Evolutionary conservation across 106 monocot genomes (phyloP).

Genomic region (Chionographis japonica): DNA sequence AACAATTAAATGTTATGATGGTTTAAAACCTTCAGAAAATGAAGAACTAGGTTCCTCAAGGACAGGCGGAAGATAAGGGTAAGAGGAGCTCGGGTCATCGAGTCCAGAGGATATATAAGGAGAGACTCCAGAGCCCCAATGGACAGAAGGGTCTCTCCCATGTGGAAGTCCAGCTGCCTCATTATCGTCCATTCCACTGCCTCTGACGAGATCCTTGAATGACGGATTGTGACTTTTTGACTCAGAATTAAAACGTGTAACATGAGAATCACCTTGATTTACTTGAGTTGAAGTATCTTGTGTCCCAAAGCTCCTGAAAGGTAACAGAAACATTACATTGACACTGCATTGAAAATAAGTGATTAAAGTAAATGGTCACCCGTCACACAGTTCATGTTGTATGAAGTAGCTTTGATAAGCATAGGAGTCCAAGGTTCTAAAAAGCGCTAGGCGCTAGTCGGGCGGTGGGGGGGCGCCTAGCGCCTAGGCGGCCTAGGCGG

Average conservation of each 20-base stretch:
- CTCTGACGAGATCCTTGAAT: slow-evolving; percentile 43
- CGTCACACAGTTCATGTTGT: no score
- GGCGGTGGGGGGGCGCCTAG: no score
- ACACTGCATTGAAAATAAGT: no score
- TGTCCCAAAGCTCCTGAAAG: slow-evolving; percentile 34
- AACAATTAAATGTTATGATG: not conserved
- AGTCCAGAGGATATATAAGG: slow-evolving; percentile 40
- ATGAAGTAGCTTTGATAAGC: no score
- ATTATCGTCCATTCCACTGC: slow-evolving; percentile 32
- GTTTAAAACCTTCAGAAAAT: slow-evolving; percentile 81
- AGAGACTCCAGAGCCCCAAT: slow-evolving; percentile 44
- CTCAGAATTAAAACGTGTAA: slow-evolving; percentile 30
- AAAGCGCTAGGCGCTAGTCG: no score
- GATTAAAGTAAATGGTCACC: no score
- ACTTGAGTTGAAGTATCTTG: slow-evolving; percentile 35
- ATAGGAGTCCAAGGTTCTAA: no score
- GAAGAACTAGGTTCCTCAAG: slow-evolving; percentile 93
- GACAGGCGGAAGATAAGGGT: slow-evolving; percentile 82
- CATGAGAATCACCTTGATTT: slow-evolving; percentile 44
- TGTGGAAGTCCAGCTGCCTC: slow-evolving; percentile 29
- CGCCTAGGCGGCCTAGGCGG: no score
- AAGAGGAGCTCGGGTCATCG: slow-evolving; percentile 59
- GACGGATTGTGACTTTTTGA: slow-evolving; percentile 39
- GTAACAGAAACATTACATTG: not conserved
- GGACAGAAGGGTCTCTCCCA: slow-evolving; percentile 32